Evolutionary conservation across 495 filamentous ascomycete species (phyloP), one percentile per base, ranked within the genome.

Genomic region (Thermothielavioides terrestris): DNA sequence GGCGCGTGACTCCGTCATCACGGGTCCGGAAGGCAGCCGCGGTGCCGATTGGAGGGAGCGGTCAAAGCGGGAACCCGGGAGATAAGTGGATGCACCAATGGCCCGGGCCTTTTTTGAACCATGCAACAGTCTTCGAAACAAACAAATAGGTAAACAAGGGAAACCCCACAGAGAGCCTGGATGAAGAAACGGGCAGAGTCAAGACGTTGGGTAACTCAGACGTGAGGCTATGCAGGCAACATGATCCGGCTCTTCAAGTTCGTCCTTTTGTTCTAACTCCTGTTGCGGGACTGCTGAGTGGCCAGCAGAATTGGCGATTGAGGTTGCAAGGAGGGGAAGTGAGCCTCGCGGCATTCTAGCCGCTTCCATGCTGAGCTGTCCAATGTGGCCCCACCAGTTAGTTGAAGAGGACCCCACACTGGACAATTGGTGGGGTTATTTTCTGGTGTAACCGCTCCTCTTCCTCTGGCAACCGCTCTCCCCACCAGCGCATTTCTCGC

Each of bases 311-410:
- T n/a, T n/a, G n/a, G n/a, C n/a, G n/a, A n/a, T 12, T 15, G 3
- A 25, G 18, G 21, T 31, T 31, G n/a, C 38, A 11, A 32, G 46
- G 32, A 27, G 31, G 27, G 20, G 14, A 30, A 45, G 18, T 38
- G 21, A 42, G 46, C 30, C 45, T 48, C 42, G 51, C 34, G 44
- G 44, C 28, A 22, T 58, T 58, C 56, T 49, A 58, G 51, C 51
- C 48, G 56, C 50, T 58, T 58, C 56, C 56, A 58, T 58, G 36
- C 37, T 49, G 52, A 34, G 52, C 40, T 54, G 52, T 49, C 45
- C 25, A n/a, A 22, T 43, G 34, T 17, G 17, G 45, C 45, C 45
- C 52, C 31, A 37, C 52, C 32, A 14, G 10, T 14, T 25, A 40
- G 10, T 14, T 25, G 32, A 32, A 34, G 37, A 35, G 9, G 37